Evolutionary conservation across 768 basidiomycete genomes (phyloP).

Genomic region (Atractiella rhizophila): DNA sequence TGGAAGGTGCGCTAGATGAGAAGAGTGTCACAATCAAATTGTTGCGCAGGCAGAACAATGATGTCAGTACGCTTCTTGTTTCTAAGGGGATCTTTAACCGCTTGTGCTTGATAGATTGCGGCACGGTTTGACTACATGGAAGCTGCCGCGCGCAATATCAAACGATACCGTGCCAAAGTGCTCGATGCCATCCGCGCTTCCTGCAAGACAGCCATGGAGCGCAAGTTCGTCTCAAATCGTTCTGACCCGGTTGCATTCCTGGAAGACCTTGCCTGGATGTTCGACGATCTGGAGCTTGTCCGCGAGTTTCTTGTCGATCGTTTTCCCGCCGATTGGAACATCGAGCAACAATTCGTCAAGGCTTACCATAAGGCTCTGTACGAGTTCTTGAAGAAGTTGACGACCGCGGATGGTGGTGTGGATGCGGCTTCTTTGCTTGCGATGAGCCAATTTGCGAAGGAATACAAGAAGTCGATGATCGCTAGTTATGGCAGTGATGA

Average conservation of each 20-base stretch:
- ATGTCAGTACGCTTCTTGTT: slow-evolving; percentile 45
- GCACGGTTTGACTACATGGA: slow-evolving; percentile 76
- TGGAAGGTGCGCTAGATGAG: slow-evolving; percentile 80
- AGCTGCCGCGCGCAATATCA: slow-evolving; percentile 72
- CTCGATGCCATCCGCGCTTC: slow-evolving; percentile 39
- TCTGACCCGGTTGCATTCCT: slow-evolving; percentile 48
- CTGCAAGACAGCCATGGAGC: slow-evolving; percentile 11
- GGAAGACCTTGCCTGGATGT: slow-evolving; percentile 57
- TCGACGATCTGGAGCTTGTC: slow-evolving; percentile 80
- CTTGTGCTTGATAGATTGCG: neutral
- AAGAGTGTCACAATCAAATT: slow-evolving; percentile 86
- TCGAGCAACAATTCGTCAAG: slow-evolving; percentile 53
- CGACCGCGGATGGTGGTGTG: slow-evolving; percentile 35
- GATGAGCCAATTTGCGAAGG: slow-evolving; percentile 80
- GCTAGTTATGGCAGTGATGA: too few species aligned
- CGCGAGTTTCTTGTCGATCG: slow-evolving; percentile 68
- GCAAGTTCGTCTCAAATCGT: slow-evolving; percentile 21
- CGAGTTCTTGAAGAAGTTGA: slow-evolving; percentile 40
- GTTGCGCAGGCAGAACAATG: slow-evolving; percentile 76
- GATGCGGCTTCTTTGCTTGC: slow-evolving; percentile 70
- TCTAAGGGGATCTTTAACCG: slow-evolving; percentile 6
- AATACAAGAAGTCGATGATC: slow-evolving; percentile 82
- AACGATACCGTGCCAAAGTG: slow-evolving; percentile 81
- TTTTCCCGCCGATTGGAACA: slow-evolving; percentile 79
- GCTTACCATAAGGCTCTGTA: slow-evolving; percentile 76